phyloP scores from a whole-genome alignment of 148 eudicot genomes.

The Limonium bicolor region DNA sequence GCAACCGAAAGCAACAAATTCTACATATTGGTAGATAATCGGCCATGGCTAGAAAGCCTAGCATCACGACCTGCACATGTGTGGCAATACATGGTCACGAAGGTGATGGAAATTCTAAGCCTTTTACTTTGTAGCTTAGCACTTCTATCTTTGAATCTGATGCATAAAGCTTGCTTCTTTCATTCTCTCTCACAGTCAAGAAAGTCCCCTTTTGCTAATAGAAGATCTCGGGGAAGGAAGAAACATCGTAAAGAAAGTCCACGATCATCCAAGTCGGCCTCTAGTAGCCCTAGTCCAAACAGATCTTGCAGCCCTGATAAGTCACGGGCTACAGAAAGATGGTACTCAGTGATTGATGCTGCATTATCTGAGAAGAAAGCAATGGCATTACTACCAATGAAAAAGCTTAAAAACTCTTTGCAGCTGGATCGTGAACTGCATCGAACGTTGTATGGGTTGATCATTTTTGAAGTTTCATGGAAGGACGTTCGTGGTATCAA shows the following conservation, averaged over 20 bases:
- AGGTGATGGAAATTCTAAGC: conserved; percentile 33
- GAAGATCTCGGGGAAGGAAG: conserved; percentile 42
- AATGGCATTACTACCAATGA: conserved; percentile 66
- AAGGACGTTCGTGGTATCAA: conserved; percentile 81
- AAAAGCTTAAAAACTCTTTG: conserved; percentile 63
- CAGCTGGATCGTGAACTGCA: conserved; percentile 59
- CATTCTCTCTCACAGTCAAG: conserved; percentile 52
- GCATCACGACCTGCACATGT: conserved; percentile 76
- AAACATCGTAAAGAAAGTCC: conserved; percentile 31
- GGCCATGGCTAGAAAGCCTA: conserved; percentile 82
- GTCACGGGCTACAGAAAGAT: conserved; percentile 33
- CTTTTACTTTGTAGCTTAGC: neutral
- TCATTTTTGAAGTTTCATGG: conserved; percentile 89
- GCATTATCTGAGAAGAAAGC: conserved; percentile 66
- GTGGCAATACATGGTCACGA: conserved; percentile 98
- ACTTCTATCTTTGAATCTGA: conserved; percentile 5
- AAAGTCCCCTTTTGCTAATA: conserved; percentile 91
- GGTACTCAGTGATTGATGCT: conserved; percentile 72
- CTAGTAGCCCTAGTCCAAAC: no score
- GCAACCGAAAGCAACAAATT: conserved; percentile 61
- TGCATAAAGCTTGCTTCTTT: conserved; percentile 1
- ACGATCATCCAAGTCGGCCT: conserved; percentile 13
- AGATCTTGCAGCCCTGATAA: conserved; percentile 19
- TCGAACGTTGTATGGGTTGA: conserved; percentile 81
- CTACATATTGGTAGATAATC: conserved; percentile 87